Conservation (phyloP, 257 asterid species). For the Solanum pennellii region DNA sequence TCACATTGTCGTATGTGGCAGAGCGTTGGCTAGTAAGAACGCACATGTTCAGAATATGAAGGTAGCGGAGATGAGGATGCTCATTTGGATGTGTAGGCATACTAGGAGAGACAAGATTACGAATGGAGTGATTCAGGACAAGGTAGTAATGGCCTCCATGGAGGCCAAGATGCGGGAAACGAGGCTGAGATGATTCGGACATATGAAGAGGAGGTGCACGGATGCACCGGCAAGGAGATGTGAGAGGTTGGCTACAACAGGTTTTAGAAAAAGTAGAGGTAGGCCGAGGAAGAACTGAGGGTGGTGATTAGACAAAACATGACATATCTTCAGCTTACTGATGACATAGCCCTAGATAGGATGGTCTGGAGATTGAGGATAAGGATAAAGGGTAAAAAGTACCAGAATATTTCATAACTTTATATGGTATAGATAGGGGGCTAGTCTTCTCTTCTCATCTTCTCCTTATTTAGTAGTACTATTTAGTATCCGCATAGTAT, state of each 20-base stretch:
- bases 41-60: not conserved
- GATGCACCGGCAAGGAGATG: not conserved
- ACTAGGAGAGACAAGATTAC: not conserved
- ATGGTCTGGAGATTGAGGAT: not conserved
- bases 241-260: not conserved
- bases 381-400: not conserved
- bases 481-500: not conserved
- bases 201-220: not conserved
- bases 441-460: not conserved
- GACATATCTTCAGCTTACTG: not conserved
- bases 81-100: not conserved
- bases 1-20: too few species aligned
- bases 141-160: not conserved
- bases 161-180: not conserved
- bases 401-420: too few species aligned
- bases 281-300: not conserved
- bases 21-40: not conserved
- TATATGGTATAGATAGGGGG: not conserved
- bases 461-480: not conserved
- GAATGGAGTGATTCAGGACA: not conserved
- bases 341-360: not conserved
- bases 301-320: not conserved
- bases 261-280: not conserved
- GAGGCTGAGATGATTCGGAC: not conserved
- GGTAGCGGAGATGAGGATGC: not conserved